Evolutionary conservation across 2,329 filamentous ascomycete species (phyloP).

Genomic region (Pseudonectria buxi): DNA sequence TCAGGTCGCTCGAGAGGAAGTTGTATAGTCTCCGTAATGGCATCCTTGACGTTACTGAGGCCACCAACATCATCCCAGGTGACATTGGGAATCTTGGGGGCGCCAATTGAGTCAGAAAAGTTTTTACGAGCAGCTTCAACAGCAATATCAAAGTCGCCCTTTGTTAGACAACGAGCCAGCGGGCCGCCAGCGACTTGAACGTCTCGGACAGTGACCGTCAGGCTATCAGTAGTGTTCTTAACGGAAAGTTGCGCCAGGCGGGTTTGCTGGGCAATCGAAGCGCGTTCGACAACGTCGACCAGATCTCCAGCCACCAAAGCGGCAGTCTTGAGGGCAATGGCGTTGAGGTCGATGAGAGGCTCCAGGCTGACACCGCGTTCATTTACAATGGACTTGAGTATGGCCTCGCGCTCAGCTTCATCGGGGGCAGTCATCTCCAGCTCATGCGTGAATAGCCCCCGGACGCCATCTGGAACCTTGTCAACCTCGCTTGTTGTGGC

Average conservation of each 20-base stretch:
- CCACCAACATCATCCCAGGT: conserved; percentile 95
- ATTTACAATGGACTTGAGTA: conserved; percentile 71
- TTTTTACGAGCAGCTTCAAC: conserved; percentile 96
- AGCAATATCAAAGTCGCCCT: conserved; percentile 81
- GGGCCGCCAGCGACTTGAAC: conserved; percentile 84
- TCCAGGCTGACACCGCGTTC: conserved; percentile 72
- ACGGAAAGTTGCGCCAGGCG: conserved; percentile 68
- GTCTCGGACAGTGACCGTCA: conserved; percentile 63
- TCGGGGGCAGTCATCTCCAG: conserved; percentile 90
- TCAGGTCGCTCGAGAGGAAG: conserved; percentile 86
- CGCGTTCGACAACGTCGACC: conserved; percentile 88
- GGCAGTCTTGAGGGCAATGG: conserved; percentile 89
- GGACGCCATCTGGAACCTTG: conserved; percentile 83
- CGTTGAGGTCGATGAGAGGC: conserved; percentile 73
- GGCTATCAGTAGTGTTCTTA: conserved; percentile 31
- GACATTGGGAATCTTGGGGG: conserved; percentile 96
- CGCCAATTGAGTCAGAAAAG: conserved; percentile 94
- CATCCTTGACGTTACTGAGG: conserved; percentile 87
- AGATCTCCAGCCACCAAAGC: conserved; percentile 91
- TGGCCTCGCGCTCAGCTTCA: conserved; percentile 84
- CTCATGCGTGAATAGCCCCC: conserved; percentile 91
- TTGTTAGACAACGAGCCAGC: conserved; percentile 69
- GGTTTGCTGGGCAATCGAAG: conserved; percentile 66
- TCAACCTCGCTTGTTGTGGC: conserved; percentile 94
- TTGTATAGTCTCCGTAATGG: conserved; percentile 95